Evolutionary conservation across 345 rosid species (phyloP).

Genomic region (Boechera retrofracta): DNA sequence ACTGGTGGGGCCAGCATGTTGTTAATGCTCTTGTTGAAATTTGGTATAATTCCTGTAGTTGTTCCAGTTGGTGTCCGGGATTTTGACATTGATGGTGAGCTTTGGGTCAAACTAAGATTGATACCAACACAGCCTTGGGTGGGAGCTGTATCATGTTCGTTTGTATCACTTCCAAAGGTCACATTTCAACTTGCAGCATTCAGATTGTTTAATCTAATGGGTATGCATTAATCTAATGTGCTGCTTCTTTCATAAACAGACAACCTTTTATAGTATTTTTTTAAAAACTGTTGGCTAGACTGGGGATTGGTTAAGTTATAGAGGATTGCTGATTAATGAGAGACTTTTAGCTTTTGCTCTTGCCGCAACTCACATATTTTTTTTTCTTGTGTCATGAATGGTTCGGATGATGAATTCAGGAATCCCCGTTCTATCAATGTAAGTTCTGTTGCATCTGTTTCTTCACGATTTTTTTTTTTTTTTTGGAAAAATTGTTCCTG

Average conservation of each 20-base stretch:
- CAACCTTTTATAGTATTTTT: background rate
- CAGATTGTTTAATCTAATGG: constrained; percentile 85
- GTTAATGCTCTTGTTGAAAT: constrained; percentile 77
- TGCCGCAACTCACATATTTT: constrained; percentile 14
- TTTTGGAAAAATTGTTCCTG: background rate
- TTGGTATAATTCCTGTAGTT: constrained; percentile 67
- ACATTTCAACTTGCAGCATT: constrained; percentile 87
- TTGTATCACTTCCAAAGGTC: constrained; percentile 88
- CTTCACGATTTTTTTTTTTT: background rate
- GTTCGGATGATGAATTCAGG: constrained; percentile 61
- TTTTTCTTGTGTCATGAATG: constrained; percentile 44
- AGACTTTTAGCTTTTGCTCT: background rate
- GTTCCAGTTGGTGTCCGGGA: constrained; percentile 88
- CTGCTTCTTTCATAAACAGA: background rate
- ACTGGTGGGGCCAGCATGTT: constrained; percentile 90
- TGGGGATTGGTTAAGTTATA: background rate
- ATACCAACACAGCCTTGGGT: constrained; percentile 90
- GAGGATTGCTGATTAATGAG: background rate
- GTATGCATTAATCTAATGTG: constrained; percentile 49
- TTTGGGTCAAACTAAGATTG: constrained; percentile 88
- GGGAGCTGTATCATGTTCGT: constrained; percentile 88
- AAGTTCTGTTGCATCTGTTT: constrained; percentile 48
- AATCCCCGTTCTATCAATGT: constrained; percentile 91
- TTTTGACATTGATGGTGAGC: constrained; percentile 94
- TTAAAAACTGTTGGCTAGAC: background rate